Base-by-base conservation (phyloP, 129 eudicot species). In the Flaveria sonorensis region DNA sequence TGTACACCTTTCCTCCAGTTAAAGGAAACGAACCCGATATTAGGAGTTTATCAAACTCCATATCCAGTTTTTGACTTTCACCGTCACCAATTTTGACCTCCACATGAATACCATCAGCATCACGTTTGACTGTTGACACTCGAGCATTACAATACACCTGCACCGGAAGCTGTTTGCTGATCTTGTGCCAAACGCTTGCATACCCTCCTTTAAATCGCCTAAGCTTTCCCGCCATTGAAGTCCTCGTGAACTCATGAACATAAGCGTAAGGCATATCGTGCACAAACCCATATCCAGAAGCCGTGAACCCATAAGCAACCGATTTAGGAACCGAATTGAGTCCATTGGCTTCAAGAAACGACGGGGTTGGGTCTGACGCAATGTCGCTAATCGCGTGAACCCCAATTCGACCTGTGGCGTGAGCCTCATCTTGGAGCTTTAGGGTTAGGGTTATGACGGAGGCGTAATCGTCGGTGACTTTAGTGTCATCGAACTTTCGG, bases 221-320 rank as follows among this genome's bases (percentile, higher is more conserved):
- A 47, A 81, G 60, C 28, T 85, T 85, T 78, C 88, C 88, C 1
- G 88, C 88, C 88, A 85, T 85, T 9, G 88, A 85, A 74, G 83
- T 85, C 76, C 83, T 81, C 5, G 76, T 82, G 48, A 85, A 85
- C 40, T 85, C 88, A 28, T 85, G 88, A 55, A 85, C 50, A 30
- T 85, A 85, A 47, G 86, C 88, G 46, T 81, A 81, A n/a, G 88
- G 86, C 88, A 85, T 85, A 48, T 85, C 88, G n/a, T 82, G 79
- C 4, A 81, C 86, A 56, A 69, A 81, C 20, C 88, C 88, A 43
- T 85, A 85, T 36, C 86, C 88, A 1, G 88, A 85, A 46, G 88
- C 88, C 11, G 88, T 85, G 32, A 77, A 85, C 57, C 88, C 88
- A 6, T 81, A 78, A 1, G 84, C 81, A 48, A 85, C 84, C 4